Conservation (phyloP, 1,284 basidiomycete species). For the Schizopora paradoxa region DNA sequence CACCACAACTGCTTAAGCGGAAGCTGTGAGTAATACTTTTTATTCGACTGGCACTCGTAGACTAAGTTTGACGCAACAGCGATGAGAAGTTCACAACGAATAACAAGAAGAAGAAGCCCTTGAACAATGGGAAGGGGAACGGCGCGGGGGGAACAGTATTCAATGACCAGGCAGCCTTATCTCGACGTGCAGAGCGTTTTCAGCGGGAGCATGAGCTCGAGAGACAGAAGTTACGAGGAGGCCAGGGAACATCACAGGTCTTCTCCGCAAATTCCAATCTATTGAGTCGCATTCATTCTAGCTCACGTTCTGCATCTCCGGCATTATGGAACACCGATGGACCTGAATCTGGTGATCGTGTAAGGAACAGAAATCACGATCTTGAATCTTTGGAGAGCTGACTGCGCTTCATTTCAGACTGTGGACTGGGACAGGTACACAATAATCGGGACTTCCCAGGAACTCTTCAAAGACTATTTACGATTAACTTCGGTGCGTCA, state of each 20-base stretch:
- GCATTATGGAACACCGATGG: constrained; percentile 49
- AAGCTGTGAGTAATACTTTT: constrained; percentile 47
- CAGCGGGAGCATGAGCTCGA: constrained; percentile 79
- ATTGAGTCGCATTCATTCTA: constrained; percentile 32
- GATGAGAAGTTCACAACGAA: constrained; percentile 34
- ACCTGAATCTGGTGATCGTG: constrained; percentile 59
- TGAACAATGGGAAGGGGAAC: constrained; percentile 24
- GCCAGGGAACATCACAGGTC: constrained; percentile 38
- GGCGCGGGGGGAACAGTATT: constrained; percentile 24
- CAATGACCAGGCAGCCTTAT: constrained; percentile 62
- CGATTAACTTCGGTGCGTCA: constrained; percentile 87
- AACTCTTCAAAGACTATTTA: constrained; percentile 94
- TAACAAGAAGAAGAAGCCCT: constrained; percentile 60
- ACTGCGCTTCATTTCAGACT: constrained; percentile 49
- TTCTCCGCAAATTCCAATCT: constrained; percentile 48
- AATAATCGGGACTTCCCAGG: constrained; percentile 86
- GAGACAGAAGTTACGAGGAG: constrained; percentile 46
- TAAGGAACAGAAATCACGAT: constrained; percentile 36
- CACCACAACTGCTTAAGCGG: constrained; percentile 55
- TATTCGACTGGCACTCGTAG: not conserved
- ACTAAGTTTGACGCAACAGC: constrained; percentile 24
- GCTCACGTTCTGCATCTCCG: constrained; percentile 43
- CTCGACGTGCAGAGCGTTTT: constrained; percentile 70
- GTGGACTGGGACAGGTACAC: constrained; percentile 97
- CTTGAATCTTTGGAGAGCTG: not conserved